A percentile compares a stretch with the other conserved stretches of the same genome.
These are phyloP conservation scores for Lentinula sp. DNA, from an alignment of 768 basidiomycete genomes.

Conservation along the genomic window DNA sequence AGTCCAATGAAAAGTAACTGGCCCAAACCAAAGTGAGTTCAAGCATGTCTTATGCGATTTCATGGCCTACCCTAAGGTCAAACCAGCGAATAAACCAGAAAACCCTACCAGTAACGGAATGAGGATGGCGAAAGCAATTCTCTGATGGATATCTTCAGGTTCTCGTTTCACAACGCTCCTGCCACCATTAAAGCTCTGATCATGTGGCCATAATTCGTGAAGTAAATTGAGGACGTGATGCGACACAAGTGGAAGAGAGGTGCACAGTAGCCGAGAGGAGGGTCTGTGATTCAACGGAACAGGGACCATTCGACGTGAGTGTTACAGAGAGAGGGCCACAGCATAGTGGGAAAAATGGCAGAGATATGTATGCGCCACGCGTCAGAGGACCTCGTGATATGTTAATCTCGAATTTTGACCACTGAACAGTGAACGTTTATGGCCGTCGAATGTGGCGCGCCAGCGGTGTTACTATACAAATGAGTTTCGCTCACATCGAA, in stretches of 20 bases:
- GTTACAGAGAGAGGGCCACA: constrained; percentile 5
- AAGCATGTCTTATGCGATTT: background rate
- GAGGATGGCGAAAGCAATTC: constrained; percentile 29
- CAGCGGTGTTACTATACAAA: too few relatives aligned
- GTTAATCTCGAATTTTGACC: too few relatives aligned
- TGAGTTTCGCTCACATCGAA: too few relatives aligned
- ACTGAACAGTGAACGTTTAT: too few relatives aligned
- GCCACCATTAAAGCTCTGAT: constrained; percentile 7
- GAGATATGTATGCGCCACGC: background rate
- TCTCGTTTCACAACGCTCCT: background rate
- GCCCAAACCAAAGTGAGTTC: constrained; percentile 27
- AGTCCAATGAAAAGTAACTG: constrained; percentile 83
- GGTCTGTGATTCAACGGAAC: constrained; percentile 21
- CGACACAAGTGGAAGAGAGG: constrained; percentile 34
- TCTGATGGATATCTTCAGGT: background rate
- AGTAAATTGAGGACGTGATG: constrained; percentile 39
- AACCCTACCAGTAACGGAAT: constrained; percentile 80
- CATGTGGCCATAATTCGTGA: constrained; percentile 12
- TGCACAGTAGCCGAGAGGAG: constrained; percentile 39
- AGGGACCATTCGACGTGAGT: constrained; percentile 32
- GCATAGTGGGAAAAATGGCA: background rate
- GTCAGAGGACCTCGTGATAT: background rate
- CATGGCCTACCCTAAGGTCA: constrained; percentile 45
- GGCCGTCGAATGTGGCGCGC: too few relatives aligned
- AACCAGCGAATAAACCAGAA: constrained; percentile 86